Percentiles rank a stretch among this genome's conserved stretches.
These are phyloP conservation scores for Cajanus cajan DNA, from an alignment of 306 rosid genomes.

Conservation along the genomic window DNA sequence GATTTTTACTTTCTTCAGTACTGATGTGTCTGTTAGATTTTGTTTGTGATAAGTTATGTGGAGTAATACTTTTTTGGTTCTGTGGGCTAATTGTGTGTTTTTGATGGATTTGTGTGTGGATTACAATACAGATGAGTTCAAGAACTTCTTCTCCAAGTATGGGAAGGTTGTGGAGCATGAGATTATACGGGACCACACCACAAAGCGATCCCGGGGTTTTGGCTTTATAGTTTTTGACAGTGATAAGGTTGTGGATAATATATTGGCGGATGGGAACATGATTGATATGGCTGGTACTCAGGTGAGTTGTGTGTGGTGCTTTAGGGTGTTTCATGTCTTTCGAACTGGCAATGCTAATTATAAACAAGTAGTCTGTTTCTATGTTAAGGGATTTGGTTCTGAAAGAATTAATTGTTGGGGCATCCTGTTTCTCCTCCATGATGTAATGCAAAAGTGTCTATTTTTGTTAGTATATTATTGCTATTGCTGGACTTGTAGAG, in stretches of 20 bases:
- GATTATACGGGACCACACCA: slow-evolving; percentile 81
- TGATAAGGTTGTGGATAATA: slow-evolving; percentile 86
- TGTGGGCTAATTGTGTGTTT: background rate
- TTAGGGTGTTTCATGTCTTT: background rate
- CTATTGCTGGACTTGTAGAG: slow-evolving; percentile 17
- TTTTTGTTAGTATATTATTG: background rate
- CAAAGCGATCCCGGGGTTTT: slow-evolving; percentile 87
- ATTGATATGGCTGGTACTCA: slow-evolving; percentile 90
- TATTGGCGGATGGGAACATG: slow-evolving; percentile 85
- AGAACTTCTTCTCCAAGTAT: slow-evolving; percentile 62
- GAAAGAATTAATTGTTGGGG: background rate
- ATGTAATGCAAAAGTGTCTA: background rate
- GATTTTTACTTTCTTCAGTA: background rate
- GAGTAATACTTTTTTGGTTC: background rate
- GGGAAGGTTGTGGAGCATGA: slow-evolving; percentile 87
- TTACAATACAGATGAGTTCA: slow-evolving; percentile 64
- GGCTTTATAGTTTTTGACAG: slow-evolving; percentile 85
- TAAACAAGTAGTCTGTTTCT: background rate
- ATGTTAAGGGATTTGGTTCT: background rate
- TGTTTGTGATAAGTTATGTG: background rate
- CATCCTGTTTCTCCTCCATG: slow-evolving; percentile 10
- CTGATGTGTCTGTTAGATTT: background rate
- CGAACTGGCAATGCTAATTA: background rate
- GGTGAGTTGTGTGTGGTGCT: slow-evolving; percentile 64
- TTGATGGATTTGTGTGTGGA: background rate